phyloP scores from a whole-genome alignment of 768 basidiomycete genomes.

The Rhodotorula babjevae region DNA sequence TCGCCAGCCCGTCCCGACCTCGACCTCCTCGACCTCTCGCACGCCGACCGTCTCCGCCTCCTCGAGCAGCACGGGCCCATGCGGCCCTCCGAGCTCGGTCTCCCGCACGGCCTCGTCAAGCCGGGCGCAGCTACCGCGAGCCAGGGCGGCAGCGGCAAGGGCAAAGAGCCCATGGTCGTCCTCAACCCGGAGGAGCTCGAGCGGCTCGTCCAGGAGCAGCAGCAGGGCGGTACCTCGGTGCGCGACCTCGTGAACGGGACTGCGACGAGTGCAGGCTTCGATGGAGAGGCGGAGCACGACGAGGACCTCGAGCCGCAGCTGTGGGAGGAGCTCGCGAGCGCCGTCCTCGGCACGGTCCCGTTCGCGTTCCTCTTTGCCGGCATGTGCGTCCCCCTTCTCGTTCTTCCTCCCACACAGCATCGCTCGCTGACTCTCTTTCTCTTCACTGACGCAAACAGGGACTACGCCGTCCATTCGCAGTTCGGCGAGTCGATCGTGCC shows the following conservation, averaged over 20 bases:
- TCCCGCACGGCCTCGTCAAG: background rate
- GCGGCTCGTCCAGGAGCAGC: slow-evolving; percentile 16
- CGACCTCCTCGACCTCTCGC: slow-evolving; percentile 26
- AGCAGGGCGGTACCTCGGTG: background rate
- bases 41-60: slow-evolving; percentile 22
- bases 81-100: slow-evolving; percentile 8
- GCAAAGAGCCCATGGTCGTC: slow-evolving; percentile 25
- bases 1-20: slow-evolving; percentile 16
- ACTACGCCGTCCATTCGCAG: slow-evolving; percentile 34
- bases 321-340: slow-evolving; percentile 38
- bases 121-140: background rate
- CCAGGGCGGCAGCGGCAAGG: background rate
- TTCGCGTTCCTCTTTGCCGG: slow-evolving; percentile 35
- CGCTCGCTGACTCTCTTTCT: background rate
- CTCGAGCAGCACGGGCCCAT: slow-evolving; percentile 15
- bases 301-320: slow-evolving; percentile 22
- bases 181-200: slow-evolving; percentile 30
- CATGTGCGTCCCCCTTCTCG: slow-evolving; percentile 24
- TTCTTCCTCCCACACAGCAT: background rate
- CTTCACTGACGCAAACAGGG: background rate
- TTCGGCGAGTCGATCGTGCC: slow-evolving; percentile 18
- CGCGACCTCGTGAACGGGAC: background rate
- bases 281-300: slow-evolving; percentile 27
- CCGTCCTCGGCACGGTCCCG: slow-evolving; percentile 32
- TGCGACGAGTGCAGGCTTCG: background rate